Percentiles rank a stretch among this genome's conserved stretches.
Evolutionary conservation across 495 filamentous ascomycete genomes (phyloP).

Genomic region (Hypoxylon subgilvum): DNA sequence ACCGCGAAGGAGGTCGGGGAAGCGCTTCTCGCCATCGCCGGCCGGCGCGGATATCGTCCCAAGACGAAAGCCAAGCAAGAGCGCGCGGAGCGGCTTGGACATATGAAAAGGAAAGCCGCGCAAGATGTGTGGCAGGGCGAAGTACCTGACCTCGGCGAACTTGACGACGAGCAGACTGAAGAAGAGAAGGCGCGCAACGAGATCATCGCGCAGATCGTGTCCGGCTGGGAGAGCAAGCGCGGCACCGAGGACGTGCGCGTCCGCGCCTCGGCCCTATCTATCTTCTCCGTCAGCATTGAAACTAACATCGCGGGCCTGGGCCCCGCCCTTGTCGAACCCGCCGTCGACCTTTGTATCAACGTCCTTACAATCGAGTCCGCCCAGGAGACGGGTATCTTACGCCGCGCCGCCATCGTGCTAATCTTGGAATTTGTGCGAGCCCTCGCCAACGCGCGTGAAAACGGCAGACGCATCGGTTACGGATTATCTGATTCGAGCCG

Average conservation of each 20-base stretch:
- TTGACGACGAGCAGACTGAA: slow-evolving; percentile 54
- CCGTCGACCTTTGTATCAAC: slow-evolving; percentile 69
- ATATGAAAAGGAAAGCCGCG: slow-evolving; percentile 56
- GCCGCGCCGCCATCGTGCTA: slow-evolving; percentile 73
- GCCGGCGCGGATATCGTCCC: slow-evolving; percentile 65
- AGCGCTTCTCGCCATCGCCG: slow-evolving; percentile 69
- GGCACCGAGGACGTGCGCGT: slow-evolving; percentile 77
- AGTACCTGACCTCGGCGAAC: slow-evolving; percentile 53
- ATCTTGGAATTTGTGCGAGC: slow-evolving; percentile 70
- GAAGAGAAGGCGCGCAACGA: slow-evolving; percentile 58
- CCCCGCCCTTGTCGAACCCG: slow-evolving; percentile 57
- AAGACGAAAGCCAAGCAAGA: slow-evolving; percentile 58
- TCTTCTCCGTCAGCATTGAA: slow-evolving; percentile 70
- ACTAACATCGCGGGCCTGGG: slow-evolving; percentile 69
- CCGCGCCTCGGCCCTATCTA: slow-evolving; percentile 76
- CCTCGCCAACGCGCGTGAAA: slow-evolving; percentile 63
- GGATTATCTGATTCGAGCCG: slow-evolving; percentile 67
- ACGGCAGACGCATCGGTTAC: slow-evolving; percentile 61
- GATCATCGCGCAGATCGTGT: slow-evolving; percentile 67
- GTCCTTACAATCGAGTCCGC: slow-evolving; percentile 70
- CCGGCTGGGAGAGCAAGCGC: slow-evolving; percentile 74
- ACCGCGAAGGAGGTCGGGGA: slow-evolving; percentile 62
- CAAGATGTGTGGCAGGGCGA: slow-evolving; percentile 62
- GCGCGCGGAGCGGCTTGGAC: slow-evolving; percentile 51
- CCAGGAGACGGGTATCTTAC: slow-evolving; percentile 70